Percentiles rank a stretch among this genome's conserved stretches.
These are phyloP conservation scores for Microbotryum intermedium DNA, from an alignment of 1,284 basidiomycete genomes.

Conservation along the genomic window DNA sequence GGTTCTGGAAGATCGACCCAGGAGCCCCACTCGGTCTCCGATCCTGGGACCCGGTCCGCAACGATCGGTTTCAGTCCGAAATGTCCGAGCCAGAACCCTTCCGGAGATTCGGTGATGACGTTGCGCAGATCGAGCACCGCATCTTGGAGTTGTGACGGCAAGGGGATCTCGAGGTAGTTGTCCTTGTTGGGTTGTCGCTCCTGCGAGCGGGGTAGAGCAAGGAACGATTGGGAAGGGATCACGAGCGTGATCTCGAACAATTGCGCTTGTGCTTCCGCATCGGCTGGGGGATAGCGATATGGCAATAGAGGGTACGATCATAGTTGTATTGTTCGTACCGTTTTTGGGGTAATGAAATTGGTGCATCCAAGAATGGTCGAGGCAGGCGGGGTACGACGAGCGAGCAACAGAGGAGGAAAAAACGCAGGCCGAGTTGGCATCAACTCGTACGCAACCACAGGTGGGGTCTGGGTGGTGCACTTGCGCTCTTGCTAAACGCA, in stretches of 20 bases:
- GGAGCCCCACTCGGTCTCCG: not conserved
- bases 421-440: too few relatives aligned
- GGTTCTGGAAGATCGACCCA: not conserved
- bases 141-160: constrained; percentile 22
- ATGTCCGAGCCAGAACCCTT: constrained; percentile 37
- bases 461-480: too few relatives aligned
- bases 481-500: too few relatives aligned
- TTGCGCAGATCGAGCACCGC: constrained; percentile 32
- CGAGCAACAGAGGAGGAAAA: too few relatives aligned
- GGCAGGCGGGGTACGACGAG: too few relatives aligned
- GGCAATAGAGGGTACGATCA: not conserved
- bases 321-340: too few relatives aligned
- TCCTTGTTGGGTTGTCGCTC: constrained; percentile 4
- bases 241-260: constrained; percentile 18
- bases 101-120: constrained; percentile 33
- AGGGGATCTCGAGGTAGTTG: constrained; percentile 19
- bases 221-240: constrained; percentile 20
- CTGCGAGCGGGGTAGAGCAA: constrained; percentile 3
- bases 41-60: constrained; percentile 16
- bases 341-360: too few relatives aligned
- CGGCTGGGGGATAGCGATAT: not conserved
- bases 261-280: not conserved
- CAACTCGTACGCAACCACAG: too few relatives aligned
- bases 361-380: too few relatives aligned
- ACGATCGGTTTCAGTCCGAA: constrained; percentile 32